Percentiles rank a stretch among this genome's conserved stretches.
phyloP scores from a whole-genome alignment of 2,329 filamentous ascomycete species.

The Cercospora sp. region DNA sequence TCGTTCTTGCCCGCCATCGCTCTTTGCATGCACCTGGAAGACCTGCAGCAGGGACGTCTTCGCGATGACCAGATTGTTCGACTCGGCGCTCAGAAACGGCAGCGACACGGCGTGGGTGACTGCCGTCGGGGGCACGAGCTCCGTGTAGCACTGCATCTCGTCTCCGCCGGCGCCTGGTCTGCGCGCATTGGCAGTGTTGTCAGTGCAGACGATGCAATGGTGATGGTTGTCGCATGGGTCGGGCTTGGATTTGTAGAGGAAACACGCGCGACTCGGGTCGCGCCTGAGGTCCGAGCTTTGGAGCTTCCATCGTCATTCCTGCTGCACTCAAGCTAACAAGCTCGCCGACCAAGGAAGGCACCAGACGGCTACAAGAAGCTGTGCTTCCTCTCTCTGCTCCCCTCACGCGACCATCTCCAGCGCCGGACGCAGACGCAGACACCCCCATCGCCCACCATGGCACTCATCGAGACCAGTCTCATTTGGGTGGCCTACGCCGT shows the following conservation, averaged over 20 bases:
- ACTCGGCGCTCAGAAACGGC: constrained; percentile 72
- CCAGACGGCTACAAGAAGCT: neutral
- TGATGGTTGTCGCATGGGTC: neutral
- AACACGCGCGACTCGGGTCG: neutral
- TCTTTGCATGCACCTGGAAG: constrained; percentile 56
- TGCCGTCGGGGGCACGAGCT: constrained; percentile 89
- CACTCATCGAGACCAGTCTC: constrained; percentile 78
- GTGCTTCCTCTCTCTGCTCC: neutral
- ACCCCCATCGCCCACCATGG: constrained; percentile 48
- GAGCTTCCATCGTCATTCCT: neutral
- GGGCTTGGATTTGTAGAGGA: neutral
- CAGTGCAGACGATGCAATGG: neutral
- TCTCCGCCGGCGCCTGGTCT: neutral
- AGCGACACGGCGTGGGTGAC: constrained; percentile 84
- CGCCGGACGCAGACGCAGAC: neutral
- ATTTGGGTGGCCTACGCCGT: constrained; percentile 95
- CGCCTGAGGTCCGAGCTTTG: neutral
- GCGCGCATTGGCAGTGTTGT: neutral
- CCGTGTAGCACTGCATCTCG: constrained; percentile 93
- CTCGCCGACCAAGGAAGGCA: neutral
- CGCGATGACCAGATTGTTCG: constrained; percentile 84
- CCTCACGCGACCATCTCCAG: constrained; percentile 1
- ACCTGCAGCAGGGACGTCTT: constrained; percentile 92
- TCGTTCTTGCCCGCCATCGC: constrained; percentile 62
- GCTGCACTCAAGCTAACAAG: neutral